Conservation (phyloP, 768 basidiomycete species). For the Suillus occidentalis region DNA sequence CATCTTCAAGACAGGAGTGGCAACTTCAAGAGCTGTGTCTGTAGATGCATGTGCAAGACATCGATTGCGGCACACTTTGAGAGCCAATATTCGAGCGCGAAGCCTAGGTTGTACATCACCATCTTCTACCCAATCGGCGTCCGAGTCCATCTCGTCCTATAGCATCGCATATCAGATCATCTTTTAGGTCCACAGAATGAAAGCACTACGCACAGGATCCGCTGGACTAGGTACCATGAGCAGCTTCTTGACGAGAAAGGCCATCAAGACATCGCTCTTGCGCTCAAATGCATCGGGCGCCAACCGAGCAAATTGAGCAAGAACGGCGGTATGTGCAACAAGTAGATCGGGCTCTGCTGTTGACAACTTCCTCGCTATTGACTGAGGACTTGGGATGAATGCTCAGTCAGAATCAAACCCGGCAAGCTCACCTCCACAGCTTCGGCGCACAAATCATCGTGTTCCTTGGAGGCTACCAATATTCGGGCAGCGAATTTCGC, state of each 20-base stretch:
- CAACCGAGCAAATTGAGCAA: constrained; percentile 72
- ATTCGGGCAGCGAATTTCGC: constrained; percentile 88
- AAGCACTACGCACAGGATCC: constrained; percentile 42
- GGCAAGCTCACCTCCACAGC: constrained; percentile 62
- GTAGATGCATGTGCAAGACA: constrained; percentile 65
- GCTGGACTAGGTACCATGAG: constrained; percentile 56
- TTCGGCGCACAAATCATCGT: constrained; percentile 47
- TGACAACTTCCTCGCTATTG: constrained; percentile 53
- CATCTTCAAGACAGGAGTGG: constrained; percentile 76
- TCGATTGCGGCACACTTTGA: constrained; percentile 84
- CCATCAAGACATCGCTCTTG: constrained; percentile 72
- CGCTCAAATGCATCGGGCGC: constrained; percentile 75
- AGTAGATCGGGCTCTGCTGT: constrained; percentile 50
- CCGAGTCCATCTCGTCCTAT: constrained; percentile 58
- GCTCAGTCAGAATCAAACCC: background rate
- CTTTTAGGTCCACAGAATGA: background rate
- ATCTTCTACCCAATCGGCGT: constrained; percentile 79
- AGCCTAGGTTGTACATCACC: constrained; percentile 56
- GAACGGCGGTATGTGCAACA: constrained; percentile 66
- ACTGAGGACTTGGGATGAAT: constrained; percentile 37
- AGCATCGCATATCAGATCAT: background rate
- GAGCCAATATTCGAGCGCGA: constrained; percentile 66
- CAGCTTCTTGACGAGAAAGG: constrained; percentile 67
- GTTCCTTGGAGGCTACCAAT: constrained; percentile 57
- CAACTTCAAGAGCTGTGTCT: constrained; percentile 62